Base-by-base conservation (phyloP, 257 asterid species). In the Solanum infundibuliforme region DNA sequence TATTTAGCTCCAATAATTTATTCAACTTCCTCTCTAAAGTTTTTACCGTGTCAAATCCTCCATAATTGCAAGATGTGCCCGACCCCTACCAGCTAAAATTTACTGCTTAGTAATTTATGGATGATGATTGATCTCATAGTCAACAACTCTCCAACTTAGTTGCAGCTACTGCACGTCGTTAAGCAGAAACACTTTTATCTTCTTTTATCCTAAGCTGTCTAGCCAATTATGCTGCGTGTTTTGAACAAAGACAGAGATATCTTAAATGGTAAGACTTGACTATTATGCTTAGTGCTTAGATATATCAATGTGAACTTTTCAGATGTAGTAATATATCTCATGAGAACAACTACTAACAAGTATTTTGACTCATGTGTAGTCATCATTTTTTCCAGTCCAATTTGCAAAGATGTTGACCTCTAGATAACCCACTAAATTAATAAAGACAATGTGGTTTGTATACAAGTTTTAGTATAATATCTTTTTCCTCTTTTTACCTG, bases 381-480 rank as follows among this genome's bases (percentile, higher is more conserved):
- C 87, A 75, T 90, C 86, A 66, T 83, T 79, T 27, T 75, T 69
- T 84, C 83, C 89, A 85, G 69, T 73, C 65, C 89, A 89, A 34
- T 65, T 38, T 85, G 86, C 85, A 77, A 73, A n/a, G 90, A 87
- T 32, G 87, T 84, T 89, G 92, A 88, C 93, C 87, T 68, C 55
- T 83, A 48, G 21, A 13, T 76, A 60, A 72, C 86, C 85, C 89
- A 66, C 52, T 20, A 43, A 72, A 39, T n/a, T 12, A 43, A 41
- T 65, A 27, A 87, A 52, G 27, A 48, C 74, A 83, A 20, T 46
- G 55, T 87, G 8, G 58, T 72, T 82, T 35, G 48, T 46, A 74
- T 38, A 87, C 68, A 89, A 86, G 90, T 87, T 74, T 52, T 82
- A 87, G 88, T 41, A 29, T n/a, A n/a, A n/a, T n/a, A n/a, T n/a